Base-by-base conservation (phyloP, 169 alveolate genomes). In the Cryptosporidium muris region DNA sequence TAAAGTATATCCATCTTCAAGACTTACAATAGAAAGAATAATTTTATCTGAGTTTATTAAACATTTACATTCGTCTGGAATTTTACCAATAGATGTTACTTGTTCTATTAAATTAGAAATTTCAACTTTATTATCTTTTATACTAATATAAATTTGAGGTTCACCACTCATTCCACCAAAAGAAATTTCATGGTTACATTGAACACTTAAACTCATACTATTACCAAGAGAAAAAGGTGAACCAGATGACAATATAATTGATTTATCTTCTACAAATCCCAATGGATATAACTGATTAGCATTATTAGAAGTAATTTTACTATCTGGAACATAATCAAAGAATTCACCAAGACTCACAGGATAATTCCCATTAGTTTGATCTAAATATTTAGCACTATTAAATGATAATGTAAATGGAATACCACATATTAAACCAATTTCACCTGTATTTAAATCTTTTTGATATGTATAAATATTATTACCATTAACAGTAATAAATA, bases 221-320 rank as follows among this genome's bases (percentile, higher is more conserved):
- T 74, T 68, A 74, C 64, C 64, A 12, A 68, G 85, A 34, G 85
- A 74, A 56, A 74, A 74, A 58, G 85, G 85, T 49, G 45, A 38
- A 40, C 85, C 85, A 16, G 85, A 74, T 9, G 85, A 56, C 25
- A 74, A 56, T 9, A 74, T 43, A 1, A 49, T 68, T 58, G 54
- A 58, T 40, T 74, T 74, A 2, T 66, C n/a, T 11, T 7, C 38
- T 36, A 74, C 85, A 12, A 68, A 58, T 58, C 85, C 85, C 68
- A 74, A 58, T 43, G 85, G 85, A 74, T 74, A 74, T 11, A 74
- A 16, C 51, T 74, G 3, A 47, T 34, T 74, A 36, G 56, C 34
- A 74, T 37, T 25, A 6, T 56, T 25, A 63, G 85, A 6, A 5
- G 40, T 54, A 58, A 74, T 64, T 58, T 36, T 74, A 63, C 60